Evolutionary conservation across 1,139 yeast species (phyloP).

Genomic region (Saccharomyces hybrid): DNA sequence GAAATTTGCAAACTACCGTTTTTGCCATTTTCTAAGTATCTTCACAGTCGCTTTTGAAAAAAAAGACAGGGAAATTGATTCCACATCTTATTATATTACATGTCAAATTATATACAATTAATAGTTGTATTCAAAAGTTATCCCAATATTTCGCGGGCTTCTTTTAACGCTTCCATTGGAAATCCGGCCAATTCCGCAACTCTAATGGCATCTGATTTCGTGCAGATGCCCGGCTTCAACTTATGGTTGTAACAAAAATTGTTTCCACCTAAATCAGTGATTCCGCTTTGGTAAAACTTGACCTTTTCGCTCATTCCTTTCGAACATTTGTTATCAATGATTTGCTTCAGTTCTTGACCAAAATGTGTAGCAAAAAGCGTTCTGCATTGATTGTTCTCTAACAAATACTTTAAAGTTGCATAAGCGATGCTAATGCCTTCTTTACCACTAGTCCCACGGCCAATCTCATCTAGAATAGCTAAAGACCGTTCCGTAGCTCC

Average conservation of each 20-base stretch:
- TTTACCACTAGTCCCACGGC: slow-evolving; percentile 84
- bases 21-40: neutral
- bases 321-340: slow-evolving; percentile 32
- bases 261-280: slow-evolving; percentile 33
- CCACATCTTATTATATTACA: neutral
- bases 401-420: slow-evolving; percentile 60
- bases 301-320: slow-evolving; percentile 33
- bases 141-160: slow-evolving; percentile 38
- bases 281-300: slow-evolving; percentile 44
- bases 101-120: slow-evolving; percentile 5
- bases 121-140: slow-evolving; percentile 17
- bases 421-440: slow-evolving; percentile 91
- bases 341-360: slow-evolving; percentile 53
- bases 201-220: slow-evolving; percentile 73
- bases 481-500: slow-evolving; percentile 71
- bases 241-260: slow-evolving; percentile 51
- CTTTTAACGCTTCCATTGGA: slow-evolving; percentile 50
- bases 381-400: slow-evolving; percentile 53
- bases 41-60: neutral
- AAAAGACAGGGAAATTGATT: neutral
- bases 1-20: neutral
- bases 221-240: slow-evolving; percentile 63
- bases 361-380: slow-evolving; percentile 91
- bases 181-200: slow-evolving; percentile 83
- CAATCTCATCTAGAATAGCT: slow-evolving; percentile 92